These are phyloP conservation scores for Datisca glomerata DNA, from an alignment of 306 rosid genomes.

Conservation along the genomic window DNA sequence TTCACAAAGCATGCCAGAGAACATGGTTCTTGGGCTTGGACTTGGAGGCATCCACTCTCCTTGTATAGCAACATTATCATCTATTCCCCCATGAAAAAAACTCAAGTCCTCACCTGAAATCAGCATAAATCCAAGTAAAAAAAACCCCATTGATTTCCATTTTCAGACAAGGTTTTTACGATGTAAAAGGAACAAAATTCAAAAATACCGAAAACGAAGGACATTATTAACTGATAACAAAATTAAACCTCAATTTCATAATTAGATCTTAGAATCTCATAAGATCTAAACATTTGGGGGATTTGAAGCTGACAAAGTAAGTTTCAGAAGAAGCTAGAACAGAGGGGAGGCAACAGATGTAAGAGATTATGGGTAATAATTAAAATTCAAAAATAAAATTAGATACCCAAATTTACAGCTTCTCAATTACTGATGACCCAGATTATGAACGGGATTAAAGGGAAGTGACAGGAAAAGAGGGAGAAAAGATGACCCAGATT, in stretches of 20 bases:
- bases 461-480: too few species aligned
- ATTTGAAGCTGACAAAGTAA: too few species aligned
- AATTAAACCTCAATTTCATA: background rate
- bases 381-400: background rate
- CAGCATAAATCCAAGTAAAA: conserved; percentile 11
- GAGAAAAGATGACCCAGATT: too few species aligned
- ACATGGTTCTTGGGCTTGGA: conserved; percentile 62
- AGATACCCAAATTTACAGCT: background rate
- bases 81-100: conserved; percentile 71
- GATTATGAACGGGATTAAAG: too few species aligned
- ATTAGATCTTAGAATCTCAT: background rate
- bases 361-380: background rate
- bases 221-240: background rate
- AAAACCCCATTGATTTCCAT: background rate
- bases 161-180: background rate
- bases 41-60: conserved; percentile 74
- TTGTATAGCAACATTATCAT: conserved; percentile 47
- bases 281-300: background rate
- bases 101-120: background rate
- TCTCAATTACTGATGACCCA: too few species aligned
- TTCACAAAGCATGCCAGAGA: conserved; percentile 55
- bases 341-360: background rate
- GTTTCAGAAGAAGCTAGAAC: too few species aligned
- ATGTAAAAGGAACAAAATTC: background rate
- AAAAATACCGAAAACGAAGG: background rate